phyloP scores from a whole-genome alignment of 768 basidiomycete genomes.

The Sistotremastrum niveocremeum region DNA sequence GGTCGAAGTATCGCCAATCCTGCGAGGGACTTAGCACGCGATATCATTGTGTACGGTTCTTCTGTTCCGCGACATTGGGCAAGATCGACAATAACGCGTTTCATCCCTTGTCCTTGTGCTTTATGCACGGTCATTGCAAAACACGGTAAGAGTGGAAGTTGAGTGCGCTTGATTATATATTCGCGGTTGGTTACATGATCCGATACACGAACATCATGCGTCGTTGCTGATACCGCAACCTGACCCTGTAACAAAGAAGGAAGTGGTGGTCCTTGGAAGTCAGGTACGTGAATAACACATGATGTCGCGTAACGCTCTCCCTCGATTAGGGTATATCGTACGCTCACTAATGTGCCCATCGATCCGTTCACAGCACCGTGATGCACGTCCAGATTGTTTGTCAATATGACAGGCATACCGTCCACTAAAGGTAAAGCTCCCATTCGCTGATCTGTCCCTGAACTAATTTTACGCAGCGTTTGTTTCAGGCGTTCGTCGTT shows the following conservation, averaged over 20 bases:
- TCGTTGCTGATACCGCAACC: conserved; percentile 13
- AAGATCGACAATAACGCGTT: conserved; percentile 20
- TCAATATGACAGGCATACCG: conserved; percentile 27
- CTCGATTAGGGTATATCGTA: conserved; percentile 12
- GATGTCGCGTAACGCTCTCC: conserved; percentile 12
- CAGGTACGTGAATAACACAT: conserved; percentile 12
- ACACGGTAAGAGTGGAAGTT: conserved; percentile 23
- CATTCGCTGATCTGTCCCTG: conserved; percentile 19
- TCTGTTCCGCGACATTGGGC: conserved; percentile 18
- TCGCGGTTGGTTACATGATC: conserved; percentile 12
- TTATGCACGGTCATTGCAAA: conserved; percentile 29
- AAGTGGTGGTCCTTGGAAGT: conserved; percentile 6
- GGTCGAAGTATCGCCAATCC: conserved; percentile 20
- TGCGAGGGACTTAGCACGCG: conserved; percentile 15
- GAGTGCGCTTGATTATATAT: conserved; percentile 15
- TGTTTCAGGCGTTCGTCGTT: conserved; percentile 1
- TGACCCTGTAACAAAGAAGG: conserved; percentile 9
- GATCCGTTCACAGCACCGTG: conserved; percentile 25
- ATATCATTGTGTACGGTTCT: conserved; percentile 30
- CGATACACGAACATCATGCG: conserved; percentile 8
- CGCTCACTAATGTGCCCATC: conserved; percentile 12
- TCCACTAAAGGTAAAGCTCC: conserved; percentile 21
- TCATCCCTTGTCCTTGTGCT: conserved; percentile 25
- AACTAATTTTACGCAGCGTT: conserved; percentile 10
- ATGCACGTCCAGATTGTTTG: conserved; percentile 25